A percentile compares a stretch with the other conserved stretches of the same genome.
Evolutionary conservation across 78 protist genomes (phyloP).

Genomic region (Diacronema lutheri): DNA sequence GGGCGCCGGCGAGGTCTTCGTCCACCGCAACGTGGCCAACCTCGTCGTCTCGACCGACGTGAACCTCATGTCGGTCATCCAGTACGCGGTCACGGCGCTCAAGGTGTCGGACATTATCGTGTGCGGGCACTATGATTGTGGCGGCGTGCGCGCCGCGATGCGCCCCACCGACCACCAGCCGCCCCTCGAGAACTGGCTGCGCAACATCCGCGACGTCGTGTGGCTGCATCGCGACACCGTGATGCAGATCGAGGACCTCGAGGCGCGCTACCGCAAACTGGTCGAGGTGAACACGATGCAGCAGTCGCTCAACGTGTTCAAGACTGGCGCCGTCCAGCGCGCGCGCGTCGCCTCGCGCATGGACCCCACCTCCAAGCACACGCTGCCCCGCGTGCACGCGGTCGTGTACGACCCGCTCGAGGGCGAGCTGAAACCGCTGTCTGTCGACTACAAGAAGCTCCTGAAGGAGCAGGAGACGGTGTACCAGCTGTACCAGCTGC

Average conservation of each 20-base stretch:
- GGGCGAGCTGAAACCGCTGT: neutral
- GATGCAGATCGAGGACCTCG: conserved; percentile 21
- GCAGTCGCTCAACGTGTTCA: conserved; percentile 72
- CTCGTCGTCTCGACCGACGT: conserved; percentile 73
- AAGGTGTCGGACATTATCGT: conserved; percentile 80
- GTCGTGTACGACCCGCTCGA: neutral
- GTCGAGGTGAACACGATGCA: conserved; percentile 81
- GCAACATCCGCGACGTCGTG: conserved; percentile 68
- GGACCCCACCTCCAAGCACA: neutral
- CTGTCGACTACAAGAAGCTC: neutral
- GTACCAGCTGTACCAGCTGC: neutral
- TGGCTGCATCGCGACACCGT: conserved; percentile 29
- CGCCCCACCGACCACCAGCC: conserved; percentile 37
- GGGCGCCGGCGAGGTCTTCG: conserved; percentile 77
- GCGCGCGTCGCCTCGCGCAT: neutral
- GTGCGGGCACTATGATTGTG: conserved; percentile 90
- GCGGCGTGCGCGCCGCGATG: conserved; percentile 67
- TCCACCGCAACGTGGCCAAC: conserved; percentile 89
- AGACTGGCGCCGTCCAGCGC: conserved; percentile 67
- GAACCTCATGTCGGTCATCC: conserved; percentile 71
- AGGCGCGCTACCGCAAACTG: conserved; percentile 39
- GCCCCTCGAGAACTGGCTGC: conserved; percentile 82
- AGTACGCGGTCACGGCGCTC: conserved; percentile 80
- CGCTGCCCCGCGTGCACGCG: conserved; percentile 4
- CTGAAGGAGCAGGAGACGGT: neutral